Evolutionary conservation across 192 early-diverging fungal species (phyloP).

Genomic region (Coemansia sp.): DNA sequence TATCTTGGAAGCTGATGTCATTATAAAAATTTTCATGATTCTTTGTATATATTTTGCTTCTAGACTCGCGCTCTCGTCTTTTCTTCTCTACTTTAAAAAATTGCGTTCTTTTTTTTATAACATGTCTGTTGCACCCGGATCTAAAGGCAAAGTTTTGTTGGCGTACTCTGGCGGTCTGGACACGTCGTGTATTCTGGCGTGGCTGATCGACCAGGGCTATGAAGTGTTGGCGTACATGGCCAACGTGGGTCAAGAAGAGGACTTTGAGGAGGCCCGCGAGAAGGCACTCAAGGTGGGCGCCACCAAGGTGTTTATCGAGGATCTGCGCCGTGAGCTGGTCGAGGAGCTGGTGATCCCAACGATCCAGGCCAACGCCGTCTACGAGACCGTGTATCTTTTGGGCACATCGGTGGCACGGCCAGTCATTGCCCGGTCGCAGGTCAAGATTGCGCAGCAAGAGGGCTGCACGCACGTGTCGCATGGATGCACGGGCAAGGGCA

Average conservation of each 20-base stretch:
- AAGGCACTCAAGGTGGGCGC: conserved; percentile 95
- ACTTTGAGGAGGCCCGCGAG: conserved; percentile 88
- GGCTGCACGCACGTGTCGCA: conserved; percentile 97
- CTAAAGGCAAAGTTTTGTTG: conserved; percentile 85
- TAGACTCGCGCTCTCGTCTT: neutral
- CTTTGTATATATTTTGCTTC: neutral
- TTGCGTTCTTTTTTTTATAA: conserved; percentile 1
- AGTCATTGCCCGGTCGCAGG: conserved; percentile 86
- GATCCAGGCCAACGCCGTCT: conserved; percentile 92
- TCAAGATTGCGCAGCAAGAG: conserved; percentile 89
- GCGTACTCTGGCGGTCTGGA: conserved; percentile 98
- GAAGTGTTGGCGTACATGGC: conserved; percentile 98
- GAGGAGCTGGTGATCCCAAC: conserved; percentile 90
- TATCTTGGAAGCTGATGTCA: too few relatives aligned
- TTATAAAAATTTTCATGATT: too few relatives aligned
- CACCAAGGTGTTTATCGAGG: conserved; percentile 93
- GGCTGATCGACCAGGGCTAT: conserved; percentile 97
- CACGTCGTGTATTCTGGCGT: conserved; percentile 98
- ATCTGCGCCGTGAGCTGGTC: conserved; percentile 91
- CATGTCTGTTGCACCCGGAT: conserved; percentile 52
- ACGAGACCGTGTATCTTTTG: conserved; percentile 94
- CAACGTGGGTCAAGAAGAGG: conserved; percentile 98
- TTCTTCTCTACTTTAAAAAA: neutral
- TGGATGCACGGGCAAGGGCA: conserved; percentile 99
- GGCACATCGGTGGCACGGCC: conserved; percentile 98